Conservation (phyloP, 1,139 yeast genomes). For the Lodderomyces theae region DNA sequence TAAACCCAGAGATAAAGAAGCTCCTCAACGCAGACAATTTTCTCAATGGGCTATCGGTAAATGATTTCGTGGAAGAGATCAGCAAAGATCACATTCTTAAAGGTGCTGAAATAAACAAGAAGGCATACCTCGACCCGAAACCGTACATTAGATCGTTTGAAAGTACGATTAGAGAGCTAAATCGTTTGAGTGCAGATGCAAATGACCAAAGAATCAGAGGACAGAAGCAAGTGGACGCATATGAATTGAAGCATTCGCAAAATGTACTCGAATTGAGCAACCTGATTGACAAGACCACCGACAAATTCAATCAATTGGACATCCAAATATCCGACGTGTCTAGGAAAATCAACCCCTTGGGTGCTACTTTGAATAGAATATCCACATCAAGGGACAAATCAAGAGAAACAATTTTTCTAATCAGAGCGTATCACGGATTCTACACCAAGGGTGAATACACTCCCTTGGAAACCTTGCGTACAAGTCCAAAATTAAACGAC, state of each 20-base stretch:
- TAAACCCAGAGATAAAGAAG: conserved; percentile 70
- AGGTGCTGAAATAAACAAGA: conserved; percentile 53
- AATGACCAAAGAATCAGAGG: conserved; percentile 44
- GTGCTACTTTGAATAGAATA: conserved; percentile 69
- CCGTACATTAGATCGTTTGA: conserved; percentile 95
- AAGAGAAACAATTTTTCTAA: conserved; percentile 66
- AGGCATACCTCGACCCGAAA: conserved; percentile 75
- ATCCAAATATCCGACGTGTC: conserved; percentile 57
- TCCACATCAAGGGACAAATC: conserved; percentile 79
- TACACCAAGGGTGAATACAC: conserved; percentile 58
- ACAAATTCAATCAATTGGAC: conserved; percentile 58
- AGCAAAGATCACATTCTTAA: conserved; percentile 65
- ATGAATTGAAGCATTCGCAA: conserved; percentile 65
- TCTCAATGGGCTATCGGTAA: conserved; percentile 64
- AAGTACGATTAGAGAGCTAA: conserved; percentile 71
- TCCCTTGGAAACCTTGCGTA: conserved; percentile 55
- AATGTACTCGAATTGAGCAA: conserved; percentile 59
- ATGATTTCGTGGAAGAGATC: conserved; percentile 80
- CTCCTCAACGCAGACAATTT: conserved; percentile 72
- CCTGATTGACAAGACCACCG: conserved; percentile 42
- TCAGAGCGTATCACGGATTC: conserved; percentile 76
- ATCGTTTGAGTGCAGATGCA: conserved; percentile 57
- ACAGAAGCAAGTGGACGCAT: conserved; percentile 56
- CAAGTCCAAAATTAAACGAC: conserved; percentile 44
- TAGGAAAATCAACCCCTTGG: conserved; percentile 67